Evolutionary conservation across 352 stramenopile genomes (phyloP).

Genomic region (Phytophthora meadii): DNA sequence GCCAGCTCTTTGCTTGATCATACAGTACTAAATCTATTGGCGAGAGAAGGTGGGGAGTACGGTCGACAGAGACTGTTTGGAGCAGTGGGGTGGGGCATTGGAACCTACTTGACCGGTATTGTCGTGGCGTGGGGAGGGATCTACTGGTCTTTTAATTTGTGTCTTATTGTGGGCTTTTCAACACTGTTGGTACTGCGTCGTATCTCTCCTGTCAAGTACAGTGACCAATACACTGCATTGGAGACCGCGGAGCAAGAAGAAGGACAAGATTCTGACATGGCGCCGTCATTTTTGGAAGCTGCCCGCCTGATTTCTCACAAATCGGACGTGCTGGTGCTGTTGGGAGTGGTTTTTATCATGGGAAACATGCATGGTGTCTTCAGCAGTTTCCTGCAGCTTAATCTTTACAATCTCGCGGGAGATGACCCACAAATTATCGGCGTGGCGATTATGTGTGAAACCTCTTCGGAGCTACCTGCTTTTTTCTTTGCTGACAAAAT

Average conservation of each 20-base stretch:
- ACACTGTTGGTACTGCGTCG: constrained; percentile 58
- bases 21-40: constrained; percentile 63
- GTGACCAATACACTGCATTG: constrained; percentile 22
- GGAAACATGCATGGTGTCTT: constrained; percentile 79
- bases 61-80: constrained; percentile 80
- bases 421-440: constrained; percentile 76
- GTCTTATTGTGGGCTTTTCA: constrained; percentile 48
- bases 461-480: constrained; percentile 72
- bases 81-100: constrained; percentile 62
- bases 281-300: constrained; percentile 54
- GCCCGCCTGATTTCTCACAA: constrained; percentile 41
- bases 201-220: constrained; percentile 55
- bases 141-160: constrained; percentile 71
- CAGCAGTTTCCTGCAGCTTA: constrained; percentile 75
- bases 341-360: constrained; percentile 77
- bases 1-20: constrained; percentile 71
- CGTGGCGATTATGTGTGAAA: constrained; percentile 77
- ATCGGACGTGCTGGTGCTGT: constrained; percentile 64
- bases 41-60: constrained; percentile 71
- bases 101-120: constrained; percentile 66
- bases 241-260: constrained; percentile 9
- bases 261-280: neutral
- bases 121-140: constrained; percentile 60
- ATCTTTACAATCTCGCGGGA: constrained; percentile 80
- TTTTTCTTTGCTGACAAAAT: constrained; percentile 82